Evolutionary conservation across 1,284 basidiomycete species (phyloP), one percentile per base, ranked within the genome.

Genomic region (Tilletia walkeri): DNA sequence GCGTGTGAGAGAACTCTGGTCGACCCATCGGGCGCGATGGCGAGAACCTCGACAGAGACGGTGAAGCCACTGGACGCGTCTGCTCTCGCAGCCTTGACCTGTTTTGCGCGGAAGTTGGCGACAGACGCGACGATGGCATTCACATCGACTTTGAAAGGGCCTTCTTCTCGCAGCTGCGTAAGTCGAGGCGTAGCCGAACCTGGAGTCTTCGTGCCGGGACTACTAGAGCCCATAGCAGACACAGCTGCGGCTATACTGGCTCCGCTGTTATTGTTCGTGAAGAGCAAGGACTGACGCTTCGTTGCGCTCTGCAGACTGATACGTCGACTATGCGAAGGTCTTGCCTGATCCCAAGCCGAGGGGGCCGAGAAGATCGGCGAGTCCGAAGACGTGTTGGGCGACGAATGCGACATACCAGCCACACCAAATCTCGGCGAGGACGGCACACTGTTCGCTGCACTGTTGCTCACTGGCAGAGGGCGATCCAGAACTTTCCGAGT

Each of bases 401-500:
- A 45, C 1, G 41, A 45, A 14, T 45, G 41, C 41, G 41, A 9
- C 6, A 7, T 14, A 45, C 41, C 14, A 14, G 9, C 41, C 41
- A 45, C 41, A 14, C 41, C 24, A 30, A 30, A 30, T 63, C 59
- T 7, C 41, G 41, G 41, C 41, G 41, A 45, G 41, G 9, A 7
- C 9, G 41, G 41, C 41, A 45, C 41, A 45, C 14, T 45, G 36
- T 20, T 30, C 24, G 24, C 24, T 30, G 24, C 24, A 30, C 24
- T 30, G 24, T 30, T 30, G 24, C 24, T 30, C 30, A 34, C 20
- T 9, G 53, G 61, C 24, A 30, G 24, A 30, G 24, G 24, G 24
- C 82, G 86, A 70, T 90, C 88, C 69, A 95, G 84, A 4, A 92
- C 88, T 74, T 88, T 88, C 72, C 86, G 87, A 2, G 92, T 88